Base-by-base conservation (phyloP, 495 filamentous ascomycete genomes). In the Lasiosphaeria ovina region DNA sequence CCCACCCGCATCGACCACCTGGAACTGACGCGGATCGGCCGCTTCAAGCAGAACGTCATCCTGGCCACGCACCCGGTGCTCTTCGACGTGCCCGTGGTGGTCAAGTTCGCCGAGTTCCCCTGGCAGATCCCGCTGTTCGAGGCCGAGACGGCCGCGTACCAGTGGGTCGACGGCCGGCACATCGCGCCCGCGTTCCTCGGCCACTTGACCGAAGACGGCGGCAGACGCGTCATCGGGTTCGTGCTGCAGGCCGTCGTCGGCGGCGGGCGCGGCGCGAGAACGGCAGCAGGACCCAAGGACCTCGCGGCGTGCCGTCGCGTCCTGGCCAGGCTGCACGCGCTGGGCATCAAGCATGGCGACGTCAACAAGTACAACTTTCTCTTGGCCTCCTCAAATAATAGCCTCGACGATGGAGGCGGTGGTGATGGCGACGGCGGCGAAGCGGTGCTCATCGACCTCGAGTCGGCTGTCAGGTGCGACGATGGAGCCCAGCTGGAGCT, bases 151-250 rank as follows among this genome's bases (percentile, higher is more conserved):
- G 63, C 52, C 0, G 76, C 72, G 1, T 81, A 81, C 54, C 36
- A 69, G 53, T 77, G 69, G 74, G 74, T 81, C 8, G 7, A 64
- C 0, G 76, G 69, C 32, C 36, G 65, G 59, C 62, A 58, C 10
- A 76, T 78, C 24, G 74, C 71, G 5, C 77, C 79, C 3, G 49
- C 54, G 32, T 80, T 81, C 51, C 64, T 81, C 3, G 76, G 72
- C 40, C 76, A 82, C 60, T 35, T 81, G 11, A 75, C 62, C 6
- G 77, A 84, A 62, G 58, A 67, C 10, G 74, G 68, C 4, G n/a
- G n/a, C n/a, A n/a, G n/a, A n/a, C 63, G 79, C 3, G 74, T 79
- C 11, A 76, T 82, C 61, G 77, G 78, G 4, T 80, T 83, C 57
- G 44, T 81, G n/a, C 54, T 81, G 60, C 72, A 77, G 58, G 56